Evolutionary conservation across 176 grass and related monocot species (phyloP), one percentile per base, ranked within the genome.

Genomic region (Bonia amplexicaulis): DNA sequence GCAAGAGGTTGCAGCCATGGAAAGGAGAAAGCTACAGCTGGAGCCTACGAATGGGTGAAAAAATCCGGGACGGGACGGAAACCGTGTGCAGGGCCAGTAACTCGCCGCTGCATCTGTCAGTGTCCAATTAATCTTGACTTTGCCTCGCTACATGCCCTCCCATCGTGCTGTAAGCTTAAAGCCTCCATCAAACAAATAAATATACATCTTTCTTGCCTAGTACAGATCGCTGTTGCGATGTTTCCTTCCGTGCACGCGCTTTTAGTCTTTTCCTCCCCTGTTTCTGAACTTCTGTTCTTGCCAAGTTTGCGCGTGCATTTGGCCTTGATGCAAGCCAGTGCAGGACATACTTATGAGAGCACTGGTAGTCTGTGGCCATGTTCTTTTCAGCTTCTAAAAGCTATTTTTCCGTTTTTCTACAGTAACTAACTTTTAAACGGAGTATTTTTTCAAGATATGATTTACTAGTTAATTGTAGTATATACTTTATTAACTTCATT

Each of bases 241-340:
- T 75, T 40, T 15, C 57, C 59, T 13, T 84, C 82, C 47, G 46
- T 66, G 61, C 60, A 66, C 29, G 12, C 35, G 23, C 10, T 9
- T 25, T 26, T 31, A n/a, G 16, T 12, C 37, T 13, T 13, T 33
- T 10, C 25, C 44, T 62, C 35, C 46, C 20, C 22, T n/a, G 49
- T 37, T 70, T 62, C 29, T 72, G n/a, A 47, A 42, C 15, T 35
- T 60, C 13, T 60, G 25, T 20, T 59, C 40, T 44, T 11, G 29
- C 7, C 68, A 44, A 54, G 33, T 86, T 52, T 54, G 84, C 55
- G 76, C 84, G 66, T 86, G 20, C n/a, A 25, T 46, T 37, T 37
- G 78, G 16, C 8, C 25, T 48, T 0, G 41, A 31, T n/a, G 13
- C 6, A 7, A 29, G 13, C 6, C 47, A n/a, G 9, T 45, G 73